phyloP scores from a whole-genome alignment of 1,284 basidiomycete genomes.

The Exobasidium cylindrosporum region DNA sequence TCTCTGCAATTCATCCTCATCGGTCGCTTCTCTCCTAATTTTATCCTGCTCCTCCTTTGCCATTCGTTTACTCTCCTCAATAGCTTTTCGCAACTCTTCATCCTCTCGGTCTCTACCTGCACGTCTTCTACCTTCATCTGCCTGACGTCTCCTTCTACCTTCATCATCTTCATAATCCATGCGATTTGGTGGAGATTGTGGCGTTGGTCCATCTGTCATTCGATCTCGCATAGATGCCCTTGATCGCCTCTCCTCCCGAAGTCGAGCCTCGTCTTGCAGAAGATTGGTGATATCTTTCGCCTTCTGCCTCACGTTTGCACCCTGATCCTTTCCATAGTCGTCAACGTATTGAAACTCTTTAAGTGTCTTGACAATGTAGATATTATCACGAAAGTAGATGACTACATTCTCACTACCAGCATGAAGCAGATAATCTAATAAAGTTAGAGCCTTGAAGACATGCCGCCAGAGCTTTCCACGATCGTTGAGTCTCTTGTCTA shows the following conservation, averaged over 20 bases:
- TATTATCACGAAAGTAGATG: slow-evolving; percentile 93
- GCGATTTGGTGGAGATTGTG: neutral
- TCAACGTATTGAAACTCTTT: slow-evolving; percentile 98
- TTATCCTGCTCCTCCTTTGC: slow-evolving; percentile 47
- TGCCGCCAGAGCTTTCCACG: slow-evolving; percentile 99
- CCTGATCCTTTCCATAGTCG: slow-evolving; percentile 93
- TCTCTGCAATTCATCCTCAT: slow-evolving; percentile 72
- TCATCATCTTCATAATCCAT: slow-evolving; percentile 62
- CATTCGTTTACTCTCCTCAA: slow-evolving; percentile 58
- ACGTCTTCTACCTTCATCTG: slow-evolving; percentile 65
- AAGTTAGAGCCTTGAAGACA: slow-evolving; percentile 97
- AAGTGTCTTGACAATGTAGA: slow-evolving; percentile 97
- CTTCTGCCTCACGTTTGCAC: slow-evolving; percentile 97
- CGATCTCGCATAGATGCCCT: slow-evolving; percentile 91
- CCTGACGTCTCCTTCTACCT: slow-evolving; percentile 73
- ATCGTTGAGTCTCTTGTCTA: slow-evolving; percentile 97
- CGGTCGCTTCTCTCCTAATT: slow-evolving; percentile 41
- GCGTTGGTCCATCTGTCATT: slow-evolving; percentile 65
- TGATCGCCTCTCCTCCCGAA: slow-evolving; percentile 78
- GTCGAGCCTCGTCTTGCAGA: slow-evolving; percentile 79
- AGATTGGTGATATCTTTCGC: slow-evolving; percentile 98
- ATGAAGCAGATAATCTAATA: slow-evolving; percentile 94
- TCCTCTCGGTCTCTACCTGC: slow-evolving; percentile 52
- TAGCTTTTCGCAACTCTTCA: slow-evolving; percentile 61
- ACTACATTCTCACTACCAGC: slow-evolving; percentile 97